Evolutionary conservation across 2,329 filamentous ascomycete species (phyloP), one percentile per base, ranked within the genome.

Genomic region (Penicillium sp.): DNA sequence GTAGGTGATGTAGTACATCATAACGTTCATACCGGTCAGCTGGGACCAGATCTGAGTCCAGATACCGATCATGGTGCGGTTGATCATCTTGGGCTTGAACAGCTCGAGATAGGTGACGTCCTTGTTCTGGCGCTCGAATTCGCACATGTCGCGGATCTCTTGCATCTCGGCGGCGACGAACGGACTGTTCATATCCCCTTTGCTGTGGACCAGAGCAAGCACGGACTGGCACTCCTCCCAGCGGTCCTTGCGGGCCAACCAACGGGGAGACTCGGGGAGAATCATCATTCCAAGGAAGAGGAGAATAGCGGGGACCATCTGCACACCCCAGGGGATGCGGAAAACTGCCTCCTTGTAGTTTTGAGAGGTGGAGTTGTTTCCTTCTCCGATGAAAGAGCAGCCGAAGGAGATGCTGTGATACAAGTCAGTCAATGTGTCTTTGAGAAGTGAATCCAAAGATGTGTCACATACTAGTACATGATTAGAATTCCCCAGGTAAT

Each of bases 21-120:
- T 85, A 31, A 81, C 84, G 60, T 88, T 89, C 85, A 88, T 88
- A 14, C 87, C 86, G 0, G 84, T 88, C 40, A 89, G 70, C 64
- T 90, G 86, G 10, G 79, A 83, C 87, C 86, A 87, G 60, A 89
- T 84, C 69, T 89, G 86, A 1, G 78, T 85, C 65, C 87, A 88
- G 35, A 89, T 63, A 54, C 84, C 87, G 55, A 88, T 84, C 56
- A 84, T 74, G 8, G 84, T 87, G 27, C 87, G 80, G 70, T 88
- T 86, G 64, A 89, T 76, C 82, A 88, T 88, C n/a, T 74, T 74
- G 1, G 87, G 86, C 57, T 78, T 80, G 71, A 93, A 79, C 0
- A 93, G 78, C 63, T 92, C 87, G 2, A 83, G 58, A 64, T 87
- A 89, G 8, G 80, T 81, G 16, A 88, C 84, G 56, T 89, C 78